These are phyloP conservation scores for Hyaloscypha variabilis DNA, from an alignment of 495 filamentous ascomycete species.

Conservation along the genomic window DNA sequence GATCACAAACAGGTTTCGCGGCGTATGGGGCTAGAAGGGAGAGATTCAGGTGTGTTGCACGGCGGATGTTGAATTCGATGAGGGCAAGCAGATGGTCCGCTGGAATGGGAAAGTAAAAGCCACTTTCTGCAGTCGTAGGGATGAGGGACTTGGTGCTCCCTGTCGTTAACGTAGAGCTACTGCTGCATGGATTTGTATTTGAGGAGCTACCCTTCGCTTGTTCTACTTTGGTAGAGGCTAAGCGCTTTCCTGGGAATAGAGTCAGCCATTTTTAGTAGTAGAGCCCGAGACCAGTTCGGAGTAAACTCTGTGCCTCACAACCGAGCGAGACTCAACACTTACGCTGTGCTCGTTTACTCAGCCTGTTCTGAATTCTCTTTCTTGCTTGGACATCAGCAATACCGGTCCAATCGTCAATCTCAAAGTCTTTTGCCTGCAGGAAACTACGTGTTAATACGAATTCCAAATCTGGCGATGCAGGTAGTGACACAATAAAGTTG, in stretches of 20 bases:
- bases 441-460: background rate
- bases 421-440: slow-evolving; percentile 1
- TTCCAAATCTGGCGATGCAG: background rate
- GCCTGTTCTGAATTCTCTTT: slow-evolving; percentile 33
- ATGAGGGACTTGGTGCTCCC: background rate
- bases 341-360: slow-evolving; percentile 37
- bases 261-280: background rate
- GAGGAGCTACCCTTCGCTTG: background rate
- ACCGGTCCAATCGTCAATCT: slow-evolving; percentile 35
- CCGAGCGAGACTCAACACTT: slow-evolving; percentile 11
- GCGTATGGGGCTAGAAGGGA: slow-evolving; percentile 30
- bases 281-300: background rate
- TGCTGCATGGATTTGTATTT: background rate
- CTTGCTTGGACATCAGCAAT: slow-evolving; percentile 28
- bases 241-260: background rate
- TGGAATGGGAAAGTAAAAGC: slow-evolving; percentile 36
- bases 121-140: background rate
- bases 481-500: background rate
- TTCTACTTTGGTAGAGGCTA: background rate
- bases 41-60: slow-evolving; percentile 35
- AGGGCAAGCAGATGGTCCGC: slow-evolving; percentile 38
- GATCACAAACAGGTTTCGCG: slow-evolving; percentile 25
- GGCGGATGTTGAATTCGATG: slow-evolving; percentile 40
- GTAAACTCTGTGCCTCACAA: background rate
- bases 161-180: background rate